Percentiles rank a stretch among this genome's conserved stretches.
Conservation (phyloP, 2,329 filamentous ascomycete species). For the Ophiocordyceps camponoti-saundersi region DNA sequence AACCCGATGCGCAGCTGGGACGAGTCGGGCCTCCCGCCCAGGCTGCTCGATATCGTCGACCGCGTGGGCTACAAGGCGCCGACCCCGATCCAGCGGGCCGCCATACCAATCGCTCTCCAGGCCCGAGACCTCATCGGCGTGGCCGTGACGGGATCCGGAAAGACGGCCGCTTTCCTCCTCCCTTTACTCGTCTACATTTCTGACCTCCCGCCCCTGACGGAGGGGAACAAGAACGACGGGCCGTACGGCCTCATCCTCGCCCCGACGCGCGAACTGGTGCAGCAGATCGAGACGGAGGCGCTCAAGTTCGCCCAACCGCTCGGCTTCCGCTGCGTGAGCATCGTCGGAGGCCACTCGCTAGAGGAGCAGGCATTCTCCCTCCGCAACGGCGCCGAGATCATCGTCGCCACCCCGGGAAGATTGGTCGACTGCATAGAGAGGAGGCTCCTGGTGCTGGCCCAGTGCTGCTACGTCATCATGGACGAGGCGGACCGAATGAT, state of each 20-base stretch:
- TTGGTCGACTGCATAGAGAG: slow-evolving; percentile 94
- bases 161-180: slow-evolving; percentile 88
- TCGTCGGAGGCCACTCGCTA: slow-evolving; percentile 91
- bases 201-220: slow-evolving; percentile 68
- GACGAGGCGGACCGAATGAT: slow-evolving; percentile 99
- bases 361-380: slow-evolving; percentile 88
- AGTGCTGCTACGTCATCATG: slow-evolving; percentile 98
- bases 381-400: slow-evolving; percentile 86
- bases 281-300: slow-evolving; percentile 91
- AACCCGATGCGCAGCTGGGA: slow-evolving; percentile 93
- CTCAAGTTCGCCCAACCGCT: slow-evolving; percentile 81
- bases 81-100: slow-evolving; percentile 78
- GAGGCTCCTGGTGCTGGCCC: slow-evolving; percentile 75
- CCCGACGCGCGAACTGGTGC: slow-evolving; percentile 89
- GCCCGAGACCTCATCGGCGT: slow-evolving; percentile 95
- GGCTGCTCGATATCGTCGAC: slow-evolving; percentile 65
- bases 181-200: slow-evolving; percentile 90
- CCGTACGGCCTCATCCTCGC: slow-evolving; percentile 96
- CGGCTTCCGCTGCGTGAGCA: slow-evolving; percentile 87
- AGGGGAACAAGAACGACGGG: slow-evolving; percentile 79
- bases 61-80: slow-evolving; percentile 84
- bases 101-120: slow-evolving; percentile 87
- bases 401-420: slow-evolving; percentile 96
- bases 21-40: slow-evolving; percentile 65
- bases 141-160: slow-evolving; percentile 93